phyloP scores from a whole-genome alignment of 1,139 yeast genomes.

The Candida sp. region DNA sequence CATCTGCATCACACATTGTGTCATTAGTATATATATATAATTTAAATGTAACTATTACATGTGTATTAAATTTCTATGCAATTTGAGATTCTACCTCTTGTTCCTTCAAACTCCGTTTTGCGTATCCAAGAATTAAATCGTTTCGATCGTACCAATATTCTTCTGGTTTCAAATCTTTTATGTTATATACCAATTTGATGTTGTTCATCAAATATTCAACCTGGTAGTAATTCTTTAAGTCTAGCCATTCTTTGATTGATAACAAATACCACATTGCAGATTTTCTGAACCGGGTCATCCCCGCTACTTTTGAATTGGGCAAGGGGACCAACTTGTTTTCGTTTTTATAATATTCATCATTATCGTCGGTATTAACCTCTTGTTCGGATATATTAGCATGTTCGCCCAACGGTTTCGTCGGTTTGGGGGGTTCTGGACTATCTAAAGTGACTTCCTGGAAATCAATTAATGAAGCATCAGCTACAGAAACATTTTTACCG shows the following conservation, averaged over 20 bases:
- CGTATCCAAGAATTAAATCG: constrained; percentile 27
- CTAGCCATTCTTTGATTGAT: constrained; percentile 71
- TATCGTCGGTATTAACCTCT: constrained; percentile 12
- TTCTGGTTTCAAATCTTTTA: constrained; percentile 12
- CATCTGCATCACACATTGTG: background rate
- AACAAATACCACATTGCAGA: constrained; percentile 77
- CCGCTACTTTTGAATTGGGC: constrained; percentile 36
- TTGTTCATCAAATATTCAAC: constrained; percentile 21
- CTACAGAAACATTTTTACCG: constrained; percentile 25
- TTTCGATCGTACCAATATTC: constrained; percentile 35
- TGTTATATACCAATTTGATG: constrained; percentile 19
- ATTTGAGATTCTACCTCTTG: background rate
- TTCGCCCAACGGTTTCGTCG: constrained; percentile 3
- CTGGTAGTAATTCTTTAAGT: constrained; percentile 24
- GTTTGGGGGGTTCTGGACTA: background rate
- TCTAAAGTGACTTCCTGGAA: constrained; percentile 3
- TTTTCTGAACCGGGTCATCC: constrained; percentile 64
- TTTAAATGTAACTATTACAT: background rate
- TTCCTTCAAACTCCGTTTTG: constrained; percentile 18
- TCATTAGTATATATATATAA: background rate
- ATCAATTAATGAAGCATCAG: constrained; percentile 10
- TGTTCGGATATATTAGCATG: constrained; percentile 5
- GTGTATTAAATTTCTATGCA: background rate
- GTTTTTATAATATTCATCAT: constrained; percentile 33
- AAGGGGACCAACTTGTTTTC: constrained; percentile 33